Percentiles rank a stretch among this genome's conserved stretches.
These are phyloP conservation scores for Penicillium soppii DNA, from an alignment of 495 filamentous ascomycete genomes.

Conservation along the genomic window DNA sequence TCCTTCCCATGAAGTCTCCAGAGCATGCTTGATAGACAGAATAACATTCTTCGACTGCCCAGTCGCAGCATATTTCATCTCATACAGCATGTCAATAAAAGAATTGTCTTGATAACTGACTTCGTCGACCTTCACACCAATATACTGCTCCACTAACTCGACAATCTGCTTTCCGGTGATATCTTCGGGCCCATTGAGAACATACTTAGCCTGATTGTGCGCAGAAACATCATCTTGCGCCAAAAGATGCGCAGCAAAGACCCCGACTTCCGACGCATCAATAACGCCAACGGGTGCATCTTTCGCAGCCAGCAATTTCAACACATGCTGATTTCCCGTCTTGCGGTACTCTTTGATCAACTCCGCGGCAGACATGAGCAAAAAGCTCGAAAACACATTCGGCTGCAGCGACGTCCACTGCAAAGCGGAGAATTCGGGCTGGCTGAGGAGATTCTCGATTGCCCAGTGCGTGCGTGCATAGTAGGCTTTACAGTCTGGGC, in stretches of 20 bases:
- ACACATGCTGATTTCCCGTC: conserved; percentile 36
- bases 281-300: conserved; percentile 40
- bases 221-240: conserved; percentile 24
- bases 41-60: conserved; percentile 24
- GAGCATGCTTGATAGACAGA: conserved; percentile 22
- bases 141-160: conserved; percentile 39
- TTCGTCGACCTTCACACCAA: conserved; percentile 31
- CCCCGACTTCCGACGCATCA: conserved; percentile 39
- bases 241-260: conserved; percentile 41
- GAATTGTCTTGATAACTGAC: conserved; percentile 40
- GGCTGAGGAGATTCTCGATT: conserved; percentile 38
- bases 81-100: conserved; percentile 25
- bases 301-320: conserved; percentile 23
- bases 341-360: conserved; percentile 34
- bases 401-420: conserved; percentile 51
- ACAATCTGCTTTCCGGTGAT: conserved; percentile 39
- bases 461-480: conserved; percentile 49
- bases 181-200: conserved; percentile 46
- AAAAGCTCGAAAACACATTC: conserved; percentile 32
- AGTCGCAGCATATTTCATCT: conserved; percentile 11
- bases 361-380: conserved; percentile 25
- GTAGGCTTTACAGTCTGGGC: conserved; percentile 36
- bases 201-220: conserved; percentile 41
- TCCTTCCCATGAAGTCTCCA: conserved; percentile 26
- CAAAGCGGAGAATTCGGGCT: conserved; percentile 37